Base-by-base conservation (phyloP, 805 yeast genomes). In the Metschnikowia shivogae region DNA sequence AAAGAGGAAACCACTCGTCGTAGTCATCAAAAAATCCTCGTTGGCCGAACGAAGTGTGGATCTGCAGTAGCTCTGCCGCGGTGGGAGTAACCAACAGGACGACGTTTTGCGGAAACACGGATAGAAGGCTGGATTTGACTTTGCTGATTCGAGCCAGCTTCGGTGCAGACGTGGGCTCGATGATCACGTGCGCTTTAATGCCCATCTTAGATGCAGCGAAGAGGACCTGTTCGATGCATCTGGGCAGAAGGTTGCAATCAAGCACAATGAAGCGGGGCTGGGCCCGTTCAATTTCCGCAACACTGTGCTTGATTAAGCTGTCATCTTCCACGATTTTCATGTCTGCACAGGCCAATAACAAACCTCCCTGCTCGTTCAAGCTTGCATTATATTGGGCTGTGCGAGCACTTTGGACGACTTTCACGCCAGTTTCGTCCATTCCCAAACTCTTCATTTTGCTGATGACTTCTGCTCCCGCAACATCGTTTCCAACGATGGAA, bases 281-380 rank as follows among this genome's bases (percentile, higher is more conserved):
- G 1, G 72, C 60, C 10, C 57, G 42, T 1, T 50, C 47, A 5
- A 89, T 53, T 49, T 76, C 70, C 0, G 61, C 34, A 2, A 55
- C 47, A n/a, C 44, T 20, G 47, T 76, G 77, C 0, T 64, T 61
- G 0, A 63, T 41, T 11, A 80, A 68, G 36, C 78, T 47, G 24
- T 70, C 64, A 13, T 50, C 46, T 51, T 85, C 86, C 19, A 82
- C 67, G 8, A 84, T 77, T n/a, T 70, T 69, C 96, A 89, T 89
- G 57, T 87, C 96, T 4, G 95, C 92, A 57, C 88, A 79, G 0
- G 96, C 95, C 13, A 86, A 68, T 3, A 85, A 59, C 38, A 89
- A 68, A 3, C 75, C 82, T 1, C 96, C 96, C 6, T 64, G 58
- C 0, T 55, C 50, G 45, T 77, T 78, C 55, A 88, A 90, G 46